Evolutionary conservation across 2,329 filamentous ascomycete species (phyloP), one percentile per base, ranked within the genome.

Genomic region (Penicillium sp.): DNA sequence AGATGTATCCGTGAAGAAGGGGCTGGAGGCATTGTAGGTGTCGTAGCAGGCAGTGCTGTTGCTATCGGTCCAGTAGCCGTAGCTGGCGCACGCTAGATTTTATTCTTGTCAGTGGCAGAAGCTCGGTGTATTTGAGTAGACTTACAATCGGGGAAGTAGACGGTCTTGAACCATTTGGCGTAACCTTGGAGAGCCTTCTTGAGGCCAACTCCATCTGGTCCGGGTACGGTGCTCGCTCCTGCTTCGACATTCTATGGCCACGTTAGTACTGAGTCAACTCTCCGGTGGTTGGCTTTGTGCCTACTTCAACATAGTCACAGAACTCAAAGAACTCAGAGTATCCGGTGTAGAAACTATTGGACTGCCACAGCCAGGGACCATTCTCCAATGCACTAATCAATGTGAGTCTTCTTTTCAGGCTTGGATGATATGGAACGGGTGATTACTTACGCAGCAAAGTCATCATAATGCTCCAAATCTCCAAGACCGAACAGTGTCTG

Each of bases 311-410:
- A 46, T 77, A 78, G 69, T 82, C 79, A 62, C 80, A 82, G 68
- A 80, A 83, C 57, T 77, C 64, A 67, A 62, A 79, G 66, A 79
- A 79, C 0, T 48, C 62, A 19, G 75, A 83, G 68, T 84, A 82
- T 19, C 74, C 71, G 5, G 73, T 74, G 63, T 77, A 78, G 63
- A 84, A 82, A 62, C 76, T 75, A 55, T 83, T 81, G 4, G 69
- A 71, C 67, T 87, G 85, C 83, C 84, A 87, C 7, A 78, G 67
- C 77, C 80, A 86, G 0, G 84, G 84, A 1, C 83, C 85, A 48
- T 80, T 80, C 63, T 81, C 75, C 27, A 86, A 72, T 1, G 79
- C 81, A 51, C 77, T 78, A 53, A 50, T 19, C 24, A 29, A 43
- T 26, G 22, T 58, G 7, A 58, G 50, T 21, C 27, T 47, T 39